Evolutionary conservation across 1,284 basidiomycete species (phyloP).

Genomic region (Kalmanozyma brasiliensis): DNA sequence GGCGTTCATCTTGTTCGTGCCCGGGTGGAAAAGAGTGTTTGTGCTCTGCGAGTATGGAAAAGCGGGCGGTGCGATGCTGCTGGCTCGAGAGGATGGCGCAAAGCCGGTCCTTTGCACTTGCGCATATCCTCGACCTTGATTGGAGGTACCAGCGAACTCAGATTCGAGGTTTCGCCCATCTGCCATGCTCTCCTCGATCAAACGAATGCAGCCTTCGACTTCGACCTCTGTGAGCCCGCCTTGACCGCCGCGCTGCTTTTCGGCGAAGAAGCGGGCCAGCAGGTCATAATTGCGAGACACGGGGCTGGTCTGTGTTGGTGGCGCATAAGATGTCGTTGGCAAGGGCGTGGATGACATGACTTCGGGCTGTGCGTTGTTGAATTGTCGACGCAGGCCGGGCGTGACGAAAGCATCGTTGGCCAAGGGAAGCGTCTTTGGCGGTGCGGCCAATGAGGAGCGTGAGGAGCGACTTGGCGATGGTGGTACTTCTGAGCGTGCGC

Average conservation of each 20-base stretch:
- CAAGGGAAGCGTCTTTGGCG: constrained; percentile 21
- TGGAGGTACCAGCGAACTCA: constrained; percentile 21
- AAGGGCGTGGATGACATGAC: constrained; percentile 8
- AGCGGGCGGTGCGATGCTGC: constrained; percentile 33
- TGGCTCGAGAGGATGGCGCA: constrained; percentile 32
- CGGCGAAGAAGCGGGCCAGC: constrained; percentile 56
- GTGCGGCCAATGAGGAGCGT: constrained; percentile 17
- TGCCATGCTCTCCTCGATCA: constrained; percentile 56
- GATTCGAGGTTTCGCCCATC: constrained; percentile 40
- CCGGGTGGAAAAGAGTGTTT: constrained; percentile 41
- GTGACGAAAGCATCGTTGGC: constrained; percentile 37
- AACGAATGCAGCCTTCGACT: constrained; percentile 50
- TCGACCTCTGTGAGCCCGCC: constrained; percentile 54
- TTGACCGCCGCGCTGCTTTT: constrained; percentile 49
- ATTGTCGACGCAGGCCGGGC: constrained; percentile 38
- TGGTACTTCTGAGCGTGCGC: constrained; percentile 1
- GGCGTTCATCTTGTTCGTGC: constrained; percentile 22
- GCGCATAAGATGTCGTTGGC: constrained; percentile 18
- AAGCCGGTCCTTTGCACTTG: constrained; percentile 8
- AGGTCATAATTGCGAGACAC: constrained; percentile 58
- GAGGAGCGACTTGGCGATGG: constrained; percentile 21
- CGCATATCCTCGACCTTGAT: constrained; percentile 8
- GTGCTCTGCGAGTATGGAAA: constrained; percentile 33
- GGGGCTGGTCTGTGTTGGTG: constrained; percentile 35
- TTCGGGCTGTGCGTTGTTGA: constrained; percentile 2